A percentile compares a stretch with the other conserved stretches of the same genome.
Conservation (phyloP, 495 filamentous ascomycete genomes). For the Neurospora sp. region DNA sequence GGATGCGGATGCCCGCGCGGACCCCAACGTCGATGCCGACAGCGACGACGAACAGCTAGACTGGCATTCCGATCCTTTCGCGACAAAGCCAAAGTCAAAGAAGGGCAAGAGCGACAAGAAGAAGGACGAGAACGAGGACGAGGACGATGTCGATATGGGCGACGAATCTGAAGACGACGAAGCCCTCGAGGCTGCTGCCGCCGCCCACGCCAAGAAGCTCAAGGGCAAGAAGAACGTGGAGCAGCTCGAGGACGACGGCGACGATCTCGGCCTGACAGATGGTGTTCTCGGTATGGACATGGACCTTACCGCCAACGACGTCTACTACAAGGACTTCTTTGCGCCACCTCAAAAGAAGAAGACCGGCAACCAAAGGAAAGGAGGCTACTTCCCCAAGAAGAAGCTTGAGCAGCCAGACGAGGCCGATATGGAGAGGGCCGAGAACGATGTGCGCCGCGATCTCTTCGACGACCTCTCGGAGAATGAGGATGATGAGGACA, state of each 20-base stretch:
- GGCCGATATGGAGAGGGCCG: conserved; percentile 70
- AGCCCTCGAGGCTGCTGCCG: conserved; percentile 1
- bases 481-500: conserved; percentile 42
- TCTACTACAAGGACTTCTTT: conserved; percentile 86
- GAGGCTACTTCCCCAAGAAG: conserved; percentile 12
- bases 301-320: conserved; percentile 65
- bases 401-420: conserved; percentile 32
- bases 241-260: conserved; percentile 37
- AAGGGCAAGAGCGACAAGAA: conserved; percentile 4
- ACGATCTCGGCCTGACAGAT: conserved; percentile 45
- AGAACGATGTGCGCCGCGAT: conserved; percentile 81
- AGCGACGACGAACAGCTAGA: conserved; percentile 77
- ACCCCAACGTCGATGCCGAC: conserved; percentile 48
- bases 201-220: neutral
- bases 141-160: conserved; percentile 19
- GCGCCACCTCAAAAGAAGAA: conserved; percentile 63
- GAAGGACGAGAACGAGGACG: conserved; percentile 8
- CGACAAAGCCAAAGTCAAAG: conserved; percentile 4
- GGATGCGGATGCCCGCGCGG: conserved; percentile 59
- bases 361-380: conserved; percentile 12
- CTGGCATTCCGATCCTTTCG: conserved; percentile 65
- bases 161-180: conserved; percentile 37
- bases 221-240: conserved; percentile 9
- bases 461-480: conserved; percentile 77
- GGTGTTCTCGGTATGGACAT: conserved; percentile 38